Evolutionary conservation across 1,284 basidiomycete species (phyloP).

Genomic region (Chalciporus sp.): DNA sequence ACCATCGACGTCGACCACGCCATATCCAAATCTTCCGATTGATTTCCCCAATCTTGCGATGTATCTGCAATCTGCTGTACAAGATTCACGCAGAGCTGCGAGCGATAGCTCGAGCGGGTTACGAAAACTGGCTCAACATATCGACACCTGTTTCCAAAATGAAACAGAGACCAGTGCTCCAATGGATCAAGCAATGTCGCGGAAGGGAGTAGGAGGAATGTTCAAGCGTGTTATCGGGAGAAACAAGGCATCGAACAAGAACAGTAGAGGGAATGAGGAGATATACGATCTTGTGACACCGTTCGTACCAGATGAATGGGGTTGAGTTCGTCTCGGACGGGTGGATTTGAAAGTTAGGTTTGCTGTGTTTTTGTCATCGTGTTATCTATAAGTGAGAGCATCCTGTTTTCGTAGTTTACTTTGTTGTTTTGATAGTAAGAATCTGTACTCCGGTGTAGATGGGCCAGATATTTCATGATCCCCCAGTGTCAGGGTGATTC

Average conservation of each 20-base stretch:
- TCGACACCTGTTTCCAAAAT: slow-evolving; percentile 56
- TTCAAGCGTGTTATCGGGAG: slow-evolving; percentile 65
- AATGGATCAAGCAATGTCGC: slow-evolving; percentile 39
- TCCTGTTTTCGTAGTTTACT: background rate
- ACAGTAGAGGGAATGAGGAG: slow-evolving; percentile 64
- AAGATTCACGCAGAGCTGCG: slow-evolving; percentile 61
- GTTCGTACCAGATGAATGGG: slow-evolving; percentile 70
- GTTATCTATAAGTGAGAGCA: background rate
- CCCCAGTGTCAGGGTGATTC: too few species aligned
- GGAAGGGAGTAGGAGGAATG: slow-evolving; percentile 47
- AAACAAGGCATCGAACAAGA: slow-evolving; percentile 46
- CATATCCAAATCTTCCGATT: slow-evolving; percentile 71
- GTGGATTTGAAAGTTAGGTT: background rate
- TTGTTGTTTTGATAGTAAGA: background rate
- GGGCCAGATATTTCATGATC: too few species aligned
- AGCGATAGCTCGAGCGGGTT: slow-evolving; percentile 60
- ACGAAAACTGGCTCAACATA: slow-evolving; percentile 60
- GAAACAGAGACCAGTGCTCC: slow-evolving; percentile 34
- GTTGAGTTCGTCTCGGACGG: slow-evolving; percentile 29
- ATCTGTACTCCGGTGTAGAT: background rate
- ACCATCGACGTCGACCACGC: slow-evolving; percentile 56
- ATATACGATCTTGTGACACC: slow-evolving; percentile 79
- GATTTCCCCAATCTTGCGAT: slow-evolving; percentile 71
- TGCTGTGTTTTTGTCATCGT: background rate
- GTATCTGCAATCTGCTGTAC: slow-evolving; percentile 71